Base-by-base conservation (phyloP, 2,329 filamentous ascomycete genomes). In the Tolypocladium guangdongense region DNA sequence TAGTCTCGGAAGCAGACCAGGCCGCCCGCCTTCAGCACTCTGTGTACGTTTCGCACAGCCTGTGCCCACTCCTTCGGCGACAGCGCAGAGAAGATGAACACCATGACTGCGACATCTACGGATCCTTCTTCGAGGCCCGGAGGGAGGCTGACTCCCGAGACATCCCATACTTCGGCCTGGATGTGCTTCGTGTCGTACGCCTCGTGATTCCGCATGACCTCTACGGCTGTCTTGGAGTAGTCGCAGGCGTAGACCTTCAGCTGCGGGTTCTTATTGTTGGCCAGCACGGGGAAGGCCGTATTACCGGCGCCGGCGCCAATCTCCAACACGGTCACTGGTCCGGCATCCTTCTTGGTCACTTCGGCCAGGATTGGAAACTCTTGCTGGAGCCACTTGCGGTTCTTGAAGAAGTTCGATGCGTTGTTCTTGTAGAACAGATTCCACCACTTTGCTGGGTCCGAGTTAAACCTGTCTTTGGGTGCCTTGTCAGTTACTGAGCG, bases 391-490 rank as follows among this genome's bases (percentile, higher is more conserved):
- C 93, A 99, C 68, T 97, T 97, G 58, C 93, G 82, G 67, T 99
- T 88, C 73, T 99, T 99, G 82, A 99, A 99, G 73, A 99, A 99
- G 66, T 97, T 97, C 63, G 86, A 82, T 22, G 88, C 88, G 71
- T 99, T 97, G 74, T 97, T 96, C 72, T 93, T 91, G 77, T 99
- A 99, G 73, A 99, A 99, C 53, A 87, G 74, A 65, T 99, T 93
- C 93, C 93, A 99, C 89, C 90, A 97, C 70, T 90, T 95, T 57
- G 89, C 91, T 0, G 93, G 93, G 59, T 95, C 82, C 47, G 78
- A 76, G 68, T 96, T 97, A 76, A 96, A 96, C 60, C 90, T 87
- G 62, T 75, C 83, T 87, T 63, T 62, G 55, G 51, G 58, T 45
- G 52, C 55, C 12, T 52, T 54, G 71, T 81, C 69, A 79, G 76